Evolutionary conservation across 495 filamentous ascomycete species (phyloP).

Genomic region (Aspergillus bertholletiae): DNA sequence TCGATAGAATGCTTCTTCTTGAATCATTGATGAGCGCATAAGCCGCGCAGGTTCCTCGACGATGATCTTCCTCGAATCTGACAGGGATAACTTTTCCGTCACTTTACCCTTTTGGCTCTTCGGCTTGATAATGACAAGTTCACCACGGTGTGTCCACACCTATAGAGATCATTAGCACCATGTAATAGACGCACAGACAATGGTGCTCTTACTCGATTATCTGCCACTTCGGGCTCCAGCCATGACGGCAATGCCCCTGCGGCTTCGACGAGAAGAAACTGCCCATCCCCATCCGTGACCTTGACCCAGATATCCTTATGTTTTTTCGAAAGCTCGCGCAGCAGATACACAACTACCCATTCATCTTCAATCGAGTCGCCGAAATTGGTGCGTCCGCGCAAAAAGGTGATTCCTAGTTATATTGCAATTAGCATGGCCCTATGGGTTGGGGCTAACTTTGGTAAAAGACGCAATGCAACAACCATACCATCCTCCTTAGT

Average conservation of each 20-base stretch:
- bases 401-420: slow-evolving; percentile 36
- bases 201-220: slow-evolving; percentile 62
- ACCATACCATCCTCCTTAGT: slow-evolving; percentile 55
- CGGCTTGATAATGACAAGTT: slow-evolving; percentile 70
- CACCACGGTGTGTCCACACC: slow-evolving; percentile 75
- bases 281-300: slow-evolving; percentile 82
- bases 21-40: slow-evolving; percentile 64
- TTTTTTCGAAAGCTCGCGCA: slow-evolving; percentile 74
- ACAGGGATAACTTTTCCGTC: slow-evolving; percentile 50
- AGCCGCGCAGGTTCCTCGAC: slow-evolving; percentile 46
- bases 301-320: slow-evolving; percentile 78
- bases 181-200: neutral
- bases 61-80: slow-evolving; percentile 59
- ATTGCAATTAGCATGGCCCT: slow-evolving; percentile 1
- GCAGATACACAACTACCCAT: slow-evolving; percentile 90
- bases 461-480: neutral
- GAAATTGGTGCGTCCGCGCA: slow-evolving; percentile 75
- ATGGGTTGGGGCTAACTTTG: neutral
- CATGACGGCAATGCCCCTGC: slow-evolving; percentile 83
- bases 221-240: slow-evolving; percentile 88
- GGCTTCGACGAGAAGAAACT: slow-evolving; percentile 93
- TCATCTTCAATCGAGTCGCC: slow-evolving; percentile 96
- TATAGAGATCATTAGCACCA: slow-evolving; percentile 15
- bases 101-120: slow-evolving; percentile 32
- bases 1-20: slow-evolving; percentile 88